These are phyloP conservation scores for Thermothielavioides terrestris DNA, from an alignment of 495 filamentous ascomycete species.

Conservation along the genomic window DNA sequence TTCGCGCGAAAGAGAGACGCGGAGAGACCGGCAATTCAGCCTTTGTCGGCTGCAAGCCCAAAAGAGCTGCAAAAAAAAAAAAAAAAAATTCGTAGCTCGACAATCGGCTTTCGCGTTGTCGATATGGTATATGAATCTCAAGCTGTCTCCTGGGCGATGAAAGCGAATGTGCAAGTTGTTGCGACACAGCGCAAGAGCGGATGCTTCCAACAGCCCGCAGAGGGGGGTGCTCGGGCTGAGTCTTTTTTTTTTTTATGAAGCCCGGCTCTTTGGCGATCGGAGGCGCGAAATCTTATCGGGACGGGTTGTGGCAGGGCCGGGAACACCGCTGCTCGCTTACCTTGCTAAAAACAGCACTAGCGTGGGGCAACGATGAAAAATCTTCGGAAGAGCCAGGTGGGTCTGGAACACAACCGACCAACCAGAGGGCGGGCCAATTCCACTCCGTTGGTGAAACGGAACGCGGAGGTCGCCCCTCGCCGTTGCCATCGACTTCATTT, in stretches of 20 bases:
- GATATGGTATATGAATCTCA: not conserved
- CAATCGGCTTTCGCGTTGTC: constrained; percentile 23
- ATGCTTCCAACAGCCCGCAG: not conserved
- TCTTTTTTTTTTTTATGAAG: constrained; percentile 9
- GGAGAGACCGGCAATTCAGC: constrained; percentile 3
- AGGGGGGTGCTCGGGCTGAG: constrained; percentile 5
- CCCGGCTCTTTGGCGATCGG: constrained; percentile 5
- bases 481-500: not conserved
- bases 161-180: constrained; percentile 1
- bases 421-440: not conserved
- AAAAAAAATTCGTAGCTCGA: constrained; percentile 5
- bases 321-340: not conserved
- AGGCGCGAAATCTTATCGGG: constrained; percentile 17
- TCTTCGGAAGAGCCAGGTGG: constrained; percentile 1
- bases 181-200: constrained; percentile 13
- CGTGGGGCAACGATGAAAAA: constrained; percentile 8
- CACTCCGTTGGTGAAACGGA: not conserved
- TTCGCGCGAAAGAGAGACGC: not conserved
- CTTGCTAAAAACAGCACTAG: not conserved
- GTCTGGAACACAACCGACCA: constrained; percentile 2
- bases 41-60: not conserved
- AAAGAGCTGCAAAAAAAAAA: not conserved
- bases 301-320: constrained; percentile 2
- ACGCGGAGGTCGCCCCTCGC: not conserved
- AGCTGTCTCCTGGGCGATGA: not conserved